These are phyloP conservation scores for Bromus sterilis DNA, from an alignment of 176 grass and related monocot genomes.

Conservation along the genomic window DNA sequence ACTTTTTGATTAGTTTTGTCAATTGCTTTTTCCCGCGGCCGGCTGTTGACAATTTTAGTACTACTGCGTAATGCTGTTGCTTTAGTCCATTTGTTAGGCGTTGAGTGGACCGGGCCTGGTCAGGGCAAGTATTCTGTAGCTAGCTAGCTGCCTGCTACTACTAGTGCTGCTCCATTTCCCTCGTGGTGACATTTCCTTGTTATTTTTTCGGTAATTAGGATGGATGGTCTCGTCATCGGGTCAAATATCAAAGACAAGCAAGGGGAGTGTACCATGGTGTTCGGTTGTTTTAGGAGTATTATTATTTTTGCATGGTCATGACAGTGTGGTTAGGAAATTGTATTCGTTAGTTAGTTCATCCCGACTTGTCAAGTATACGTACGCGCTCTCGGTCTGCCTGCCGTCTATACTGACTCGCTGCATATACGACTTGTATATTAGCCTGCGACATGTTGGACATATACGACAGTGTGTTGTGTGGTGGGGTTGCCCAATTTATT, in stretches of 20 bases:
- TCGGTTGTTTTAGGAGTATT: background rate
- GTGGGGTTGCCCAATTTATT: background rate
- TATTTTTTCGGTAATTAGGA: background rate
- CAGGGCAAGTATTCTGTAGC: background rate
- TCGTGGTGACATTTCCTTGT: background rate
- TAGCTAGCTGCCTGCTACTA: too few relatives aligned
- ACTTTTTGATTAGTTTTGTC: background rate
- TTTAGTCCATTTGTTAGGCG: background rate
- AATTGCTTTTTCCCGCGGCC: too few relatives aligned
- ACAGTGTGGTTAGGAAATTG: background rate
- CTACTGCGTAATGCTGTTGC: background rate
- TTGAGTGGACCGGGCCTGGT: background rate
- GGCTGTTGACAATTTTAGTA: background rate
- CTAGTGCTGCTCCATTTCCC: background rate
- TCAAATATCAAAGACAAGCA: background rate
- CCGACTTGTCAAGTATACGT: too few relatives aligned
- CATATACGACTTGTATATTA: too few relatives aligned
- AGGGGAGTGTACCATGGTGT: background rate
- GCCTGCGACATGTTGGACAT: too few relatives aligned
- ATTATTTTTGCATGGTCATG: background rate
- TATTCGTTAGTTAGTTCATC: too few relatives aligned
- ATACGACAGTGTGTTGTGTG: background rate
- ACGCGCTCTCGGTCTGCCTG: too few relatives aligned
- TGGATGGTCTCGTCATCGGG: background rate
- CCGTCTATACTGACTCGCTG: too few relatives aligned